Percentiles rank a stretch among this genome's conserved stretches.
Evolutionary conservation across 306 rosid genomes (phyloP).

Genomic region (Casuarina equisetifolia): DNA sequence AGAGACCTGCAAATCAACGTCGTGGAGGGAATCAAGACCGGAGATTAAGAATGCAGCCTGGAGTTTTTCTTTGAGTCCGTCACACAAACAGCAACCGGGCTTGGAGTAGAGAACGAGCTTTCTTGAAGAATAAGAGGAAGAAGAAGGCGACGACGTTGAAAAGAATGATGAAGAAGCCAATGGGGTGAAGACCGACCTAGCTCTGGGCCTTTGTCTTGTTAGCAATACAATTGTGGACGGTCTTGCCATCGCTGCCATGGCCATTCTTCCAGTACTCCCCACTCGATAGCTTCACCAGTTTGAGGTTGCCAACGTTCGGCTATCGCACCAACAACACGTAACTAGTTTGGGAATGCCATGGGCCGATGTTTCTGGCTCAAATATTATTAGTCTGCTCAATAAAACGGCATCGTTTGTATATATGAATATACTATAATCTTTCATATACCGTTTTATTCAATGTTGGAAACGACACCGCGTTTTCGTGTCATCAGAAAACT

Average conservation of each 20-base stretch:
- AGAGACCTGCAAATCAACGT: conserved; percentile 61
- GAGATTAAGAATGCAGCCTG: conserved; percentile 66
- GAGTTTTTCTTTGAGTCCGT: conserved; percentile 95
- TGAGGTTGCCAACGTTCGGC: no score
- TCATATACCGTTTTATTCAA: no score
- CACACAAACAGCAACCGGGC: conserved; percentile 97
- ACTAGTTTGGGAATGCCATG: no score
- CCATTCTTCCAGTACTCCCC: conserved; percentile 22
- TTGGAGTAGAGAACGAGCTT: conserved; percentile 83
- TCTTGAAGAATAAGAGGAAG: conserved; percentile 39
- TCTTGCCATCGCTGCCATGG: conserved; percentile 42
- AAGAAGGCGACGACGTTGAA: conserved; percentile 39
- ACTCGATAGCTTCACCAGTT: background rate
- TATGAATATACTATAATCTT: no score
- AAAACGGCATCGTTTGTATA: no score
- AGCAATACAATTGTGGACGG: conserved; percentile 38
- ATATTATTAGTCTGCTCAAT: no score
- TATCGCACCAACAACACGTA: no score
- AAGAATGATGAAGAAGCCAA: conserved; percentile 32
- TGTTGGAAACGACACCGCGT: no score
- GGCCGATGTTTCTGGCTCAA: no score
- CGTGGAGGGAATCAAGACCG: conserved; percentile 69
- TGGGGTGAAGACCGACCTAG: conserved; percentile 38
- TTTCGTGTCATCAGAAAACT: no score
- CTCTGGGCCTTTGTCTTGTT: conserved; percentile 22